phyloP scores from a whole-genome alignment of 1,284 basidiomycete genomes.

The Cutaneotrichosporon dermatis region DNA sequence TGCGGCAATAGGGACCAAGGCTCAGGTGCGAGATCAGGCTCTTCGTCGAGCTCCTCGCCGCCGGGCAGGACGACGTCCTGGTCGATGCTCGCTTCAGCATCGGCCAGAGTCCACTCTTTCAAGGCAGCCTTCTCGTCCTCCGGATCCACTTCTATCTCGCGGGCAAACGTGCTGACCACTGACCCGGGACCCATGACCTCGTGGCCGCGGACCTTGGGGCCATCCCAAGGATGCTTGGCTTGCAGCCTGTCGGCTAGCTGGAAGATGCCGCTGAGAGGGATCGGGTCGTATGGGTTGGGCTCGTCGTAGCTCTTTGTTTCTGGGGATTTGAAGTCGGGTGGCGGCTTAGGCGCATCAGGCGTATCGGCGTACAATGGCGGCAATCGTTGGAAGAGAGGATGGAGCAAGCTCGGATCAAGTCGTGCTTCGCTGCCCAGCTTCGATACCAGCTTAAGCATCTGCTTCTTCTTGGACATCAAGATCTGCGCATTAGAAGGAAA shows the following conservation, averaged over 20 bases:
- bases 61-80: slow-evolving; percentile 16
- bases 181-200: slow-evolving; percentile 44
- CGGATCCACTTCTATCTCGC: slow-evolving; percentile 23
- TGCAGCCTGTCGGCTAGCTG: slow-evolving; percentile 37
- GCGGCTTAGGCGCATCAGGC: slow-evolving; percentile 20
- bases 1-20: background rate
- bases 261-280: slow-evolving; percentile 42
- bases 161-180: slow-evolving; percentile 38
- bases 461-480: slow-evolving; percentile 44
- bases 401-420: slow-evolving; percentile 54
- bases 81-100: slow-evolving; percentile 21
- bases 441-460: slow-evolving; percentile 36
- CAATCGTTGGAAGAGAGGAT: slow-evolving; percentile 68
- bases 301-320: slow-evolving; percentile 14
- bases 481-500: slow-evolving; percentile 29
- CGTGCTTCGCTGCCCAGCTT: slow-evolving; percentile 33
- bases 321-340: background rate
- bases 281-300: slow-evolving; percentile 37
- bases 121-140: slow-evolving; percentile 16
- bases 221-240: slow-evolving; percentile 38
- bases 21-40: slow-evolving; percentile 8
- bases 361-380: slow-evolving; percentile 58
- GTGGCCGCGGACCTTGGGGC: slow-evolving; percentile 30
- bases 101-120: slow-evolving; percentile 13
- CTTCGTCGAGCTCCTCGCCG: slow-evolving; percentile 18